These are phyloP conservation scores for Pelargonium cotyledonis DNA, from an alignment of 441 rosid species.

Conservation along the genomic window DNA sequence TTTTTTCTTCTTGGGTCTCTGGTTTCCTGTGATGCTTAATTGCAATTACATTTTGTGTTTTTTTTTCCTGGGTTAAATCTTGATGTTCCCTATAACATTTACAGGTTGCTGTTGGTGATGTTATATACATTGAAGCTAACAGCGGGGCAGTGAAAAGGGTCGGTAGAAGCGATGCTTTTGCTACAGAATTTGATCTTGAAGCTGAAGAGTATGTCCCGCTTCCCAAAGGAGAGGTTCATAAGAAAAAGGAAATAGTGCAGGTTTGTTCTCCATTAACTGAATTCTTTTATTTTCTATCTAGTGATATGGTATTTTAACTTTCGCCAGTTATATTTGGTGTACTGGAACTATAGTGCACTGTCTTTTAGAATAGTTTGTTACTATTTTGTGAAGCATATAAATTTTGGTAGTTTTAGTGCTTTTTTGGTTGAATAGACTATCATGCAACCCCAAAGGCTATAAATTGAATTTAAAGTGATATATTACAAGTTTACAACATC, in stretches of 20 bases:
- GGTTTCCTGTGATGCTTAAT: neutral
- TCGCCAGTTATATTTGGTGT: too few relatives aligned
- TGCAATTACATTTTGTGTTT: neutral
- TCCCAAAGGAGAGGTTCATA: conserved; percentile 98
- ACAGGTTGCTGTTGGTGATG: conserved; percentile 98
- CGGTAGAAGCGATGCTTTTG: conserved; percentile 95
- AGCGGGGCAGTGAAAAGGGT: conserved; percentile 98
- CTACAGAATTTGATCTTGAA: conserved; percentile 94
- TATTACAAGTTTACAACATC: too few relatives aligned
- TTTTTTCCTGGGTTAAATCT: conserved; percentile 8
- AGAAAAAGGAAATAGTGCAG: conserved; percentile 98
- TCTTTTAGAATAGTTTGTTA: too few relatives aligned
- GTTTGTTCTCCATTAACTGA: conserved; percentile 29
- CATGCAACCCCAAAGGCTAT: too few relatives aligned
- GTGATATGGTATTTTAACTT: too few relatives aligned
- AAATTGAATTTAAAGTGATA: too few relatives aligned
- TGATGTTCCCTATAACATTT: conserved; percentile 8
- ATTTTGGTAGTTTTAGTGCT: too few relatives aligned
- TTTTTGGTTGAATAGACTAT: too few relatives aligned
- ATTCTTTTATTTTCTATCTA: too few relatives aligned
- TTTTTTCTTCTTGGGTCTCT: neutral
- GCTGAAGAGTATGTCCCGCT: conserved; percentile 99
- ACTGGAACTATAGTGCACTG: too few relatives aligned
- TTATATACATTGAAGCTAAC: conserved; percentile 90
- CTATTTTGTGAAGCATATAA: too few relatives aligned